Evolutionary conservation across 2,329 filamentous ascomycete genomes (phyloP).

Genomic region (Orbilia oligospora): DNA sequence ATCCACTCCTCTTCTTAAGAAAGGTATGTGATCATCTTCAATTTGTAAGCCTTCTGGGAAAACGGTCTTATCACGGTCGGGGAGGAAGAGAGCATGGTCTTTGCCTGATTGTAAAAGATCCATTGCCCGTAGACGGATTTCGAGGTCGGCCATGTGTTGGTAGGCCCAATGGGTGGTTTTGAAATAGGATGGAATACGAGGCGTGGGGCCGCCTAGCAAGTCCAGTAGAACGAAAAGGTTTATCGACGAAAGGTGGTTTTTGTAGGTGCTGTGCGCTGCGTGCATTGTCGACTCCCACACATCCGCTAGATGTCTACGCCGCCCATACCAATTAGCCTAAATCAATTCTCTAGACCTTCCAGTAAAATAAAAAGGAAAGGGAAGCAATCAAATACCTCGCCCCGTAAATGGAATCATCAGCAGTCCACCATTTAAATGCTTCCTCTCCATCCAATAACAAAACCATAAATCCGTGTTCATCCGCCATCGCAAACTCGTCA

Average conservation of each 20-base stretch:
- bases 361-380: background rate
- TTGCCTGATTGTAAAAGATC: conserved; percentile 71
- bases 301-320: conserved; percentile 77
- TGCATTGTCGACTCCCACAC: conserved; percentile 82
- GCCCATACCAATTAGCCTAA: conserved; percentile 10
- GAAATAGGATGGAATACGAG: conserved; percentile 86
- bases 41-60: conserved; percentile 72
- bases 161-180: conserved; percentile 95
- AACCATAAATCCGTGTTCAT: conserved; percentile 87
- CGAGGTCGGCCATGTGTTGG: conserved; percentile 79
- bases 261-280: conserved; percentile 80
- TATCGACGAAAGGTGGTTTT: conserved; percentile 82
- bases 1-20: conserved; percentile 87
- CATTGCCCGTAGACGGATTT: conserved; percentile 79
- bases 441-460: conserved; percentile 94
- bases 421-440: conserved; percentile 85
- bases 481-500: conserved; percentile 73
- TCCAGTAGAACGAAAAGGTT: conserved; percentile 92
- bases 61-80: conserved; percentile 70
- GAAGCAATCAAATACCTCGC: conserved; percentile 73
- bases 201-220: conserved; percentile 80
- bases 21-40: conserved; percentile 91
- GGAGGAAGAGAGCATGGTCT: conserved; percentile 76
- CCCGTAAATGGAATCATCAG: conserved; percentile 88
- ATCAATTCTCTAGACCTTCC: background rate